phyloP scores from a whole-genome alignment of 768 basidiomycete species.

The Termitomyces sp. region DNA sequence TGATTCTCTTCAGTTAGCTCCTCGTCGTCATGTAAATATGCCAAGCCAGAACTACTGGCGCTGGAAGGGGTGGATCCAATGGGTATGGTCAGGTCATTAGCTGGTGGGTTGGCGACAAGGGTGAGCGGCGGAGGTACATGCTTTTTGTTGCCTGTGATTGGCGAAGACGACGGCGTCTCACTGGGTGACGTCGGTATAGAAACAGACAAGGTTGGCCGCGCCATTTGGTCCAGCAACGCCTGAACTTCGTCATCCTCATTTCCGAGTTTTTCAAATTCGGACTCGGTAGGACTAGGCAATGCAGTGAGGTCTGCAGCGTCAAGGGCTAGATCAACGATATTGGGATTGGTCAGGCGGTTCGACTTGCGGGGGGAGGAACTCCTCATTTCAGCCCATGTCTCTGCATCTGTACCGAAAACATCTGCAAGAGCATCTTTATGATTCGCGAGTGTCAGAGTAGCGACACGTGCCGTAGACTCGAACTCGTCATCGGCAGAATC shows the following conservation, averaged over 20 bases:
- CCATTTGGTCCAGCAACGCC: conserved; percentile 35
- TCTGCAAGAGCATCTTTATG: conserved; percentile 49
- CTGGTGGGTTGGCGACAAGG: conserved; percentile 33
- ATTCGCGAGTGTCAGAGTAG: conserved; percentile 21
- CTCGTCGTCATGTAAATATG: conserved; percentile 38
- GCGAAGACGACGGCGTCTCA: conserved; percentile 28
- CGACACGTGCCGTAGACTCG: conserved; percentile 34
- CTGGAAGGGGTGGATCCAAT: conserved; percentile 29
- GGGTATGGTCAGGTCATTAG: conserved; percentile 26
- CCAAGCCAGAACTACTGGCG: conserved; percentile 31
- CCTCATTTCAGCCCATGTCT: conserved; percentile 56
- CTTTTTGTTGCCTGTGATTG: conserved; percentile 23
- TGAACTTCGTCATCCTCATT: conserved; percentile 38
- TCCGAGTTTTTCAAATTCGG: conserved; percentile 23
- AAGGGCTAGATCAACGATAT: conserved; percentile 49
- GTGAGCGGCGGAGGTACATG: conserved; percentile 56
- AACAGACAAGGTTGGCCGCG: conserved; percentile 23
- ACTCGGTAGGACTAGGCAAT: conserved; percentile 18
- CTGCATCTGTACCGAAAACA: conserved; percentile 62
- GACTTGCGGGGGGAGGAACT: conserved; percentile 21
- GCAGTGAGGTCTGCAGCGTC: conserved; percentile 33
- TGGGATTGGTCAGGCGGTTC: conserved; percentile 30
- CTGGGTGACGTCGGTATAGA: conserved; percentile 35
- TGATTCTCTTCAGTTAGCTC: conserved; percentile 23
- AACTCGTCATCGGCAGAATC: conserved; percentile 27